Evolutionary conservation across 1,139 yeast genomes (phyloP).

Genomic region (Kurtzmaniella quercitrusa): DNA sequence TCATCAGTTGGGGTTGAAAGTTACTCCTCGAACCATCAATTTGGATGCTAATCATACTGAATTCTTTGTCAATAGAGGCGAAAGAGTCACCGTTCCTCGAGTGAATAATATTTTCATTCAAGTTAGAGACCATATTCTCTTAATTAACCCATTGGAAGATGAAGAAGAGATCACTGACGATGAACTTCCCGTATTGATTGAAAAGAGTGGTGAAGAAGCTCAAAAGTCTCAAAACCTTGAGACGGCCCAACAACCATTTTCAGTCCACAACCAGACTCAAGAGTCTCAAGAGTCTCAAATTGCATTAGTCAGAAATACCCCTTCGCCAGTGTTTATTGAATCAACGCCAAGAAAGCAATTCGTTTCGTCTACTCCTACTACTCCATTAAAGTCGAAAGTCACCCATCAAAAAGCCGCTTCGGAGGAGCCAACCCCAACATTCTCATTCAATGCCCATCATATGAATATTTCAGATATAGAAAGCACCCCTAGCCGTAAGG

Average conservation of each 20-base stretch:
- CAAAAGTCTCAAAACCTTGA: background rate
- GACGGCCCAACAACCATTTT: background rate
- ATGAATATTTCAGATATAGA: background rate
- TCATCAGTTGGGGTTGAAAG: slow-evolving; percentile 11
- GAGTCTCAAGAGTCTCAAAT: background rate
- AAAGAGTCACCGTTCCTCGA: slow-evolving; percentile 51
- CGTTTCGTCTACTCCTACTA: slow-evolving; percentile 15
- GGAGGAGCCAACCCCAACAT: slow-evolving; percentile 21
- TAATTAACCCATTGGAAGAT: slow-evolving; percentile 46
- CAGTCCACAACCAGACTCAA: background rate
- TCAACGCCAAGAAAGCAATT: slow-evolving; percentile 3
- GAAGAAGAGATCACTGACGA: slow-evolving; percentile 44
- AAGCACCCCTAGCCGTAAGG: background rate
- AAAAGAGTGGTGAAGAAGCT: slow-evolving; percentile 3
- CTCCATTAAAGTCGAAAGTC: slow-evolving; percentile 8
- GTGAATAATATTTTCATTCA: slow-evolving; percentile 57
- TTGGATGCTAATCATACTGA: slow-evolving; percentile 49
- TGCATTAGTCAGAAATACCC: background rate
- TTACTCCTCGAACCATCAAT: slow-evolving; percentile 32
- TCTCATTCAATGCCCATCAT: slow-evolving; percentile 1
- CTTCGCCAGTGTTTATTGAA: background rate
- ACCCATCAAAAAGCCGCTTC: slow-evolving; percentile 14
- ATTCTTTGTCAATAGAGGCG: slow-evolving; percentile 51
- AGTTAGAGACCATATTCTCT: slow-evolving; percentile 54
- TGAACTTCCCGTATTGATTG: slow-evolving; percentile 25